Conservation (phyloP, 73 alveolate species). For the Paramecium pentaurelia region DNA sequence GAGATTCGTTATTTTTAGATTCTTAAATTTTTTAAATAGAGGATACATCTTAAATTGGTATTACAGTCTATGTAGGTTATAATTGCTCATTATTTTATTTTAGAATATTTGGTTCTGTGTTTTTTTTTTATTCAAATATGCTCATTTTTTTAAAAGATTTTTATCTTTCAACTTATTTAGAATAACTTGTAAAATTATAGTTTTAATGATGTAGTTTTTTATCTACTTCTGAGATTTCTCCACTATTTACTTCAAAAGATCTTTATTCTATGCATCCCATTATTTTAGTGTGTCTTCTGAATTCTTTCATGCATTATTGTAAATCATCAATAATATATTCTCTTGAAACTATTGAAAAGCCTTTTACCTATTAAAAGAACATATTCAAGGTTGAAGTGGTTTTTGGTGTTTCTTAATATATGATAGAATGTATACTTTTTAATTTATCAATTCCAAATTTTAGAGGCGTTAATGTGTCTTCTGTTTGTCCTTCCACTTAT, state of each 20-base stretch:
- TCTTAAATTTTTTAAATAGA: not conserved
- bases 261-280: slow-evolving; percentile 7
- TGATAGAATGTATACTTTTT: not conserved
- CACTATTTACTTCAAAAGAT: not conserved
- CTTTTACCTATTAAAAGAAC: not conserved
- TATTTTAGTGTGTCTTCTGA: not conserved
- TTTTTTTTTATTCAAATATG: slow-evolving; percentile 30
- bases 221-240: slow-evolving; percentile 3
- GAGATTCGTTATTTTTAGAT: not conserved
- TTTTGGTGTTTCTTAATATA: not conserved
- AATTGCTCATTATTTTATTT: not conserved
- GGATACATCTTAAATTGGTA: not conserved
- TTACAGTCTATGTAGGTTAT: not conserved
- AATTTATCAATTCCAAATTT: not conserved
- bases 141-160: slow-evolving; percentile 24
- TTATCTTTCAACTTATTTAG: not conserved
- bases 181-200: not conserved
- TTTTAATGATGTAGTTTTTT: not conserved
- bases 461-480: not conserved
- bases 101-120: not conserved
- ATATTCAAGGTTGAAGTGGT: not conserved
- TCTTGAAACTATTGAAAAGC: not conserved
- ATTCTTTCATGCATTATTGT: not conserved
- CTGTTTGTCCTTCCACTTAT: not conserved
- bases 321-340: not conserved